These are phyloP conservation scores for Benincasa hispida DNA, from an alignment of 306 rosid genomes.

Conservation along the genomic window DNA sequence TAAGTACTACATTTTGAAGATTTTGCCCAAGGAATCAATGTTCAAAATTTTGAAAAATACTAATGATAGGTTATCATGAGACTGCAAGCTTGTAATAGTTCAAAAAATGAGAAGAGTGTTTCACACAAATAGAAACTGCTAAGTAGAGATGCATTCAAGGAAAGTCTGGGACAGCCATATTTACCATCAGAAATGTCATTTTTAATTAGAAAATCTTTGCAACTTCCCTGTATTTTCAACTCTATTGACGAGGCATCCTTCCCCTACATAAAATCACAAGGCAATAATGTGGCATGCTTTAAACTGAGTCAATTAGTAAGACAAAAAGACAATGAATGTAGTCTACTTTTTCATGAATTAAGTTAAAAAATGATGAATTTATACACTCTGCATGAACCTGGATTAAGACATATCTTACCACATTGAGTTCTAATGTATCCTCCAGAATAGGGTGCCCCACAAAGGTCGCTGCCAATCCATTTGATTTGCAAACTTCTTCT, in stretches of 20 bases:
- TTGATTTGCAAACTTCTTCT: constrained; percentile 58
- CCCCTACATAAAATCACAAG: constrained; percentile 22
- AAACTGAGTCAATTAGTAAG: background rate
- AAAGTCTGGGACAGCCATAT: background rate
- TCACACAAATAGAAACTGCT: background rate
- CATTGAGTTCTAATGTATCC: constrained; percentile 44
- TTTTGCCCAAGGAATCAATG: background rate
- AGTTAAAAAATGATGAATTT: background rate
- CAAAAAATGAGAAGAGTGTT: background rate
- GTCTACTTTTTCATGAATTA: background rate
- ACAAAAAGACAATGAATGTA: background rate
- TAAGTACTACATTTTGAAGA: background rate
- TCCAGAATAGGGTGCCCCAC: constrained; percentile 87
- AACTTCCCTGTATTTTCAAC: constrained; percentile 48
- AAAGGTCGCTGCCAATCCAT: constrained; percentile 76
- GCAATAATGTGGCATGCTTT: constrained; percentile 13
- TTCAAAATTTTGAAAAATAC: background rate
- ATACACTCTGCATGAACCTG: background rate
- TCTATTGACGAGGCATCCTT: constrained; percentile 27
- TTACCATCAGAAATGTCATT: constrained; percentile 57
- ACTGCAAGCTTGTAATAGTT: background rate
- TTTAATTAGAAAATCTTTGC: constrained; percentile 40
- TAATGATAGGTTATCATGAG: background rate
- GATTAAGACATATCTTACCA: constrained; percentile 25
- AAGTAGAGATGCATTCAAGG: background rate